phyloP scores from a whole-genome alignment of 2,329 filamentous ascomycete species.

The Botrytis galanthina region DNA sequence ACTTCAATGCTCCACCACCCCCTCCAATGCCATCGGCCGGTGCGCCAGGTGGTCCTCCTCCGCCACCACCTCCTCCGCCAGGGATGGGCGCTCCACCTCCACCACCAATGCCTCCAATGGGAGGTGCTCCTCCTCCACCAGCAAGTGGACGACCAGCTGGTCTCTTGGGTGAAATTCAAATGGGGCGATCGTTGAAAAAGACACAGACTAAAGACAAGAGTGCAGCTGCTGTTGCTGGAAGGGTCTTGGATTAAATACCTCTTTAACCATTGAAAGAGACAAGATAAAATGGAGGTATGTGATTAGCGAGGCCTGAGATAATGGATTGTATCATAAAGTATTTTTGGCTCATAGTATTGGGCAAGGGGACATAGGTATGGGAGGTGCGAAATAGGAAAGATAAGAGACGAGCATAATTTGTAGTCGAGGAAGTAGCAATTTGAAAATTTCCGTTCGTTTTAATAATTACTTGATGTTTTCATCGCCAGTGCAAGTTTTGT shows the following conservation, averaged over 20 bases:
- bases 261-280: neutral
- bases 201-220: constrained; percentile 88
- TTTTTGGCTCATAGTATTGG: neutral
- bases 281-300: neutral
- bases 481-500: neutral
- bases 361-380: neutral
- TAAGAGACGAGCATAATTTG: constrained; percentile 2
- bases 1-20: constrained; percentile 43
- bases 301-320: neutral
- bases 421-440: constrained; percentile 7
- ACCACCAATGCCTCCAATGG: constrained; percentile 44
- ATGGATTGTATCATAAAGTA: constrained; percentile 9
- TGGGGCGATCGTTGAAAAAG: constrained; percentile 78
- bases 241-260: constrained; percentile 51
- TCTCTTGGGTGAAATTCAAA: constrained; percentile 79
- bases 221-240: constrained; percentile 67
- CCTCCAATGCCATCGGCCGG: constrained; percentile 48
- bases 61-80: constrained; percentile 39
- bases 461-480: neutral
- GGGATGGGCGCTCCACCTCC: constrained; percentile 36
- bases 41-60: constrained; percentile 44
- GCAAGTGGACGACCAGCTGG: constrained; percentile 52
- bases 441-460: constrained; percentile 9
- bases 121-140: constrained; percentile 29
- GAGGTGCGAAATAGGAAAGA: neutral